Evolutionary conservation across 805 yeast species (phyloP), one percentile per base, ranked within the genome.

Genomic region (Kurtzmaniella fragi): DNA sequence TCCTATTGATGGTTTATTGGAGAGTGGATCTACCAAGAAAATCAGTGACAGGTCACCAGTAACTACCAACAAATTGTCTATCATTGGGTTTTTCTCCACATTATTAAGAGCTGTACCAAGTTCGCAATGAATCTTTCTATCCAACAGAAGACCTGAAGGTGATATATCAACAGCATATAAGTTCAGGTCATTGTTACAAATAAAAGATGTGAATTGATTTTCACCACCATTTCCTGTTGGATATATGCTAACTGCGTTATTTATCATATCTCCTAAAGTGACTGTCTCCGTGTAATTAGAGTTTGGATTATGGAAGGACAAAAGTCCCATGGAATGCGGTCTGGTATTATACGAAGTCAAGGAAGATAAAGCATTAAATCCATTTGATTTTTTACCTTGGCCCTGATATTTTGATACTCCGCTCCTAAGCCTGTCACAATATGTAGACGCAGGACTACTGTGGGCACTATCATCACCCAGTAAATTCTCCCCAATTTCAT

Each of bases 111-210:
- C 82, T 31, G 80, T 76, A 32, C 78, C 80, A 40, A 80, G 42
- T 42, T 67, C 70, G 42, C 71, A 68, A 44, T 73, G 56, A 44
- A 78, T 51, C 34, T 73, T 61, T 48, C 62, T 62, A 35, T 64
- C 48, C 30, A 75, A 54, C 10, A 70, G 64, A 12, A 75, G 63
- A 17, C 49, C 42, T 5, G 76, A 59, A 42, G 70, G 72, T 31
- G 61, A 53, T 7, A 88, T 68, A 47, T 81, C 82, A 40, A 86
- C 70, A 37, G 73, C 64, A 53, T 89, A 87, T 37, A 89, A 63
- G 38, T 75, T 67, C 32, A 78, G 75, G 57, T 90, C 98, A 57
- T 90, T 90, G 57, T 89, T 90, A 59, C 96, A 89, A 16, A 86
- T 77, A 43, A 77, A 73, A 1, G 90, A 75, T 33, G 70, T 66